phyloP scores from a whole-genome alignment of 805 yeast genomes.

The Middelhovenomyces tepae region DNA sequence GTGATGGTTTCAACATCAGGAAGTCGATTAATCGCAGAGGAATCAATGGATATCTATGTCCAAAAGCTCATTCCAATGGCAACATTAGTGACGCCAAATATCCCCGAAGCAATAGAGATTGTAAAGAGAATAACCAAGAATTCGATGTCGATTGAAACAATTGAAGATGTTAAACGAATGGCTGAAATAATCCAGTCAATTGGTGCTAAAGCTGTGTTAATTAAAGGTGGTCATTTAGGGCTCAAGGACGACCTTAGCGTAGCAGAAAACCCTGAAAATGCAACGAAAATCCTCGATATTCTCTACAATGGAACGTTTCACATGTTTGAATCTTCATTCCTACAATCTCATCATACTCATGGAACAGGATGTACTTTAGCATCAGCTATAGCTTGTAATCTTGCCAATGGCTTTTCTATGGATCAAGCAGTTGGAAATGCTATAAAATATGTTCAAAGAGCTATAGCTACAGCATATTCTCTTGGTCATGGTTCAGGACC shows the following conservation, averaged over 20 bases:
- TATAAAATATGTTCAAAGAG: conserved; percentile 58
- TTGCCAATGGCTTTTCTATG: conserved; percentile 48
- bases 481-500: conserved; percentile 56
- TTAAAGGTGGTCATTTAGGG: conserved; percentile 76
- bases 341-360: conserved; percentile 52
- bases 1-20: conserved; percentile 83
- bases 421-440: conserved; percentile 45
- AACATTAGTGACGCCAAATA: conserved; percentile 65
- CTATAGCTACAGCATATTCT: conserved; percentile 41
- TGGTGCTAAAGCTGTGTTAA: conserved; percentile 45
- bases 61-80: conserved; percentile 42
- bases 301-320: conserved; percentile 29
- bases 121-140: not conserved
- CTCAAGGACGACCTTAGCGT: conserved; percentile 12
- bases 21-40: conserved; percentile 41
- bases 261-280: conserved; percentile 12
- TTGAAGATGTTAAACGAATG: conserved; percentile 34
- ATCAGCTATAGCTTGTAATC: conserved; percentile 66
- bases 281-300: conserved; percentile 18
- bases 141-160: conserved; percentile 15
- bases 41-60: conserved; percentile 38
- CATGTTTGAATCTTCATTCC: conserved; percentile 36
- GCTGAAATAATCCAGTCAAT: conserved; percentile 33
- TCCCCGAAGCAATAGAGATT: conserved; percentile 46
- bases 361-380: conserved; percentile 91